Evolutionary conservation across 805 yeast genomes (phyloP).

Genomic region (Metschnikowia kunwiensis): DNA sequence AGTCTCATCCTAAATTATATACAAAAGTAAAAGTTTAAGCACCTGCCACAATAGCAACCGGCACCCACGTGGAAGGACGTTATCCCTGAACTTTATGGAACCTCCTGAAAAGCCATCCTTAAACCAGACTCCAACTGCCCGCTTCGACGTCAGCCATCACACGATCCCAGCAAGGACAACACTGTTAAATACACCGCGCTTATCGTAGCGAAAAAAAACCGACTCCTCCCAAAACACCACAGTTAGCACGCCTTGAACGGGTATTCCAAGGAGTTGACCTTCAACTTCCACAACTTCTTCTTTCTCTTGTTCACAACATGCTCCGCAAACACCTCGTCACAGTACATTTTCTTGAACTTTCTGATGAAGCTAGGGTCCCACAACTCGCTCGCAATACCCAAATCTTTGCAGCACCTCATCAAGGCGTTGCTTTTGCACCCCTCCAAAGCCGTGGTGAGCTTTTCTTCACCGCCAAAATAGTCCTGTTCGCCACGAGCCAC

Average conservation of each 20-base stretch:
- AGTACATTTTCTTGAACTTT: conserved; percentile 41
- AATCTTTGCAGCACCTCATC: conserved; percentile 97
- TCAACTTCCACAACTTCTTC: conserved; percentile 85
- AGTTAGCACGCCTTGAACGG: conserved; percentile 57
- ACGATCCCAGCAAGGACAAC: too few species aligned
- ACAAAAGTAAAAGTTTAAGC: too few species aligned
- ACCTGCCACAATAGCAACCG: too few species aligned
- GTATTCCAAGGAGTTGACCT: conserved; percentile 77
- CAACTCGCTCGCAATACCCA: conserved; percentile 93
- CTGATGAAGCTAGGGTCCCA: conserved; percentile 93
- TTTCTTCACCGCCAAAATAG: conserved; percentile 75
- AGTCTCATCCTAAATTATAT: too few species aligned
- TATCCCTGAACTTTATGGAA: too few species aligned
- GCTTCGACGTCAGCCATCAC: too few species aligned
- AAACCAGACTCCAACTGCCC: too few species aligned
- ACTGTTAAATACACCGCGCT: too few species aligned
- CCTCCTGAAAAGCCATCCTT: too few species aligned
- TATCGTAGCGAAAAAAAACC: too few species aligned
- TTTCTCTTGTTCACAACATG: conserved; percentile 77
- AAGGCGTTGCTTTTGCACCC: conserved; percentile 96
- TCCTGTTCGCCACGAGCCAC: conserved; percentile 96
- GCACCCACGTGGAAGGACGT: too few species aligned
- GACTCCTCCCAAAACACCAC: too few species aligned
- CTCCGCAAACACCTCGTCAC: conserved; percentile 84
- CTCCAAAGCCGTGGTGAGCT: conserved; percentile 92